These are phyloP conservation scores for Endothia cerciana DNA, from an alignment of 2,329 filamentous ascomycete species.

Conservation along the genomic window DNA sequence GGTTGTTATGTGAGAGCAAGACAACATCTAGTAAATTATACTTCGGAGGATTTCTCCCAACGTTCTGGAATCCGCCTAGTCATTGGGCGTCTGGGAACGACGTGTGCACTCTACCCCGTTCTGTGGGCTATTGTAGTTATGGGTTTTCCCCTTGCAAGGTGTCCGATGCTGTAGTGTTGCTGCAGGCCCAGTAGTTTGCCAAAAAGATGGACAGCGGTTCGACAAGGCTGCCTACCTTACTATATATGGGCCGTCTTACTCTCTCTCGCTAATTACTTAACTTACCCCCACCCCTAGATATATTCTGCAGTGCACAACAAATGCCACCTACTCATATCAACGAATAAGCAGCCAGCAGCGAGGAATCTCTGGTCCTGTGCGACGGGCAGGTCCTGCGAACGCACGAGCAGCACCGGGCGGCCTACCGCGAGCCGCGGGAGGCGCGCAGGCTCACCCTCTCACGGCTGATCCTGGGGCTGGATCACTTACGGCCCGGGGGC, in stretches of 20 bases:
- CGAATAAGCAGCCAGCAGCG: background rate
- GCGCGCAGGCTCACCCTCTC: constrained; percentile 40
- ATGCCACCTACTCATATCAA: background rate
- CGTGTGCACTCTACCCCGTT: background rate
- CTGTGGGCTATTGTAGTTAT: background rate
- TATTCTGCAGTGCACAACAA: background rate
- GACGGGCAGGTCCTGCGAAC: constrained; percentile 51
- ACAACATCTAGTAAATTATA: background rate
- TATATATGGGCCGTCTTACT: background rate
- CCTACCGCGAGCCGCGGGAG: constrained; percentile 42
- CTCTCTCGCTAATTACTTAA: background rate
- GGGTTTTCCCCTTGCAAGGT: background rate
- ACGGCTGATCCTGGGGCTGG: constrained; percentile 51
- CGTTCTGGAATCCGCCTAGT: background rate
- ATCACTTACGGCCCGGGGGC: constrained; percentile 50
- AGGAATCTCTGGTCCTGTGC: constrained; percentile 45
- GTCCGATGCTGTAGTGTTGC: background rate
- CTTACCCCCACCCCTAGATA: background rate
- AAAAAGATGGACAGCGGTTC: background rate
- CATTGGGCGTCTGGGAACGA: too few species aligned
- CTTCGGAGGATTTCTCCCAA: background rate
- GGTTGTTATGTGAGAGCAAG: too few species aligned
- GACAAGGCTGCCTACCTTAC: background rate
- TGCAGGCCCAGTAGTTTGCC: background rate
- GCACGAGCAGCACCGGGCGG: constrained; percentile 35